Base-by-base conservation (phyloP, 2,329 filamentous ascomycete genomes). In the Aspergillus tubingensis region DNA sequence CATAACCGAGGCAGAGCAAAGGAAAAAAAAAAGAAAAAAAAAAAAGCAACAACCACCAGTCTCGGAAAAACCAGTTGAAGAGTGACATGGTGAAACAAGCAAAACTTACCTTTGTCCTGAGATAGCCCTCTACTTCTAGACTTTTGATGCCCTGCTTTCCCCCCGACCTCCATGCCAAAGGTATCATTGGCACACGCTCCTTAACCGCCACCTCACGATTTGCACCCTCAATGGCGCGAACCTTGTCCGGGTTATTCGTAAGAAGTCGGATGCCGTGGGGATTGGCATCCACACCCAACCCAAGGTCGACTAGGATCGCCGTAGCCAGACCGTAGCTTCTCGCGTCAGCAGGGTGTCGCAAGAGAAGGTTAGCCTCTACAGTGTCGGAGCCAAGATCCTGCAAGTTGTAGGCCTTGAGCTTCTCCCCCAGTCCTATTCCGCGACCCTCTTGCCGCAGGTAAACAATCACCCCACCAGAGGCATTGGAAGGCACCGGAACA, bases 211-310 rank as follows among this genome's bases (percentile, higher is more conserved):
- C 84, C 78, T 99, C 94, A 10, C 92, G 82, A 66, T 91, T 91
- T 0, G 93, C 93, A 0, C 95, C 95, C 75, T 99, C 95, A 0
- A 99, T 91, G 0, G 95, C 95, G 15, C 92, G 83, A 44, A 99
- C 91, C 81, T 99, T 99, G 69, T 99, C 95, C 0, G 95, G 95
- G 70, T 99, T 99, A 75, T 99, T 99, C 8, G 95, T 99, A 68
- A 99, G 79, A 54, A 99, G 79, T 38, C 91, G 83, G 56, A 98
- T 88, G 13, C 79, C 79, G 30, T 76, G 70, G 23, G 73, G 68
- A 27, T 93, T 90, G 11, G 80, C 76, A 67, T 96, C 83, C 1
- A 81, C 84, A 2, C 83, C 85, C 8, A 88, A 84, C 0, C 91
- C 93, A 30, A 99, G 80, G 78, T 99, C 95, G 62, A 88, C 82